These are phyloP conservation scores for Achaetomium macrosporum DNA, from an alignment of 2,329 filamentous ascomycete species.

Conservation along the genomic window DNA sequence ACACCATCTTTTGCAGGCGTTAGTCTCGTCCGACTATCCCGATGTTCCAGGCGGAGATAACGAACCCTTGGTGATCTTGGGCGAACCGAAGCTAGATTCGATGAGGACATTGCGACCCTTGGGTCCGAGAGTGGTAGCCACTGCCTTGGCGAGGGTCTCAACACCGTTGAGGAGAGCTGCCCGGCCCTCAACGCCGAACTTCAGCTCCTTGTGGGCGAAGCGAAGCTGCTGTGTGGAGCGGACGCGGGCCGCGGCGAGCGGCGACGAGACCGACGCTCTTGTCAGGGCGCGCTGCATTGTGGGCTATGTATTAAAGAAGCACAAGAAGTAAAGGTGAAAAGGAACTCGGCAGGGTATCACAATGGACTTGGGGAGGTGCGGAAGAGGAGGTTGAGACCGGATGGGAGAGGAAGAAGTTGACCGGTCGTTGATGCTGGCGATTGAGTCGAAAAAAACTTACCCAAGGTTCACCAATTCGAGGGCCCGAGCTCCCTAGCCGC, in stretches of 20 bases:
- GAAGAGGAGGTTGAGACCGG: conserved; percentile 10
- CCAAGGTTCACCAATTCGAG: conserved; percentile 19
- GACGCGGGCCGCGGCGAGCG: conserved; percentile 57
- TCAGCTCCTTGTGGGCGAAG: conserved; percentile 98
- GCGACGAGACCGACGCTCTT: conserved; percentile 71
- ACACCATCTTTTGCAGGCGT: conserved; percentile 62
- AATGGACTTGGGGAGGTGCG: conserved; percentile 6
- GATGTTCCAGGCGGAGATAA: conserved; percentile 6
- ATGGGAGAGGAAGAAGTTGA: conserved; percentile 18
- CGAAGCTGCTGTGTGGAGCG: conserved; percentile 80
- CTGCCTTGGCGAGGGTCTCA: conserved; percentile 92
- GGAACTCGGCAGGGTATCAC: conserved; percentile 25
- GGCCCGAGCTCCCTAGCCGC: conserved; percentile 25
- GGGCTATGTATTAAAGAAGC: conserved; percentile 26
- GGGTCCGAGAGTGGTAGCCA: conserved; percentile 91
- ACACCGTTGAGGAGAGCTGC: conserved; percentile 87
- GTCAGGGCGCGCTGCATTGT: conserved; percentile 92
- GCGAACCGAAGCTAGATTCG: conserved; percentile 96
- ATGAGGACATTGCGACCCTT: conserved; percentile 99
- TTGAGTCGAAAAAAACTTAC: conserved; percentile 22
- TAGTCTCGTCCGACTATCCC: background rate
- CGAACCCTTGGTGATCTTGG: conserved; percentile 97
- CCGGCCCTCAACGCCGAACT: conserved; percentile 93
- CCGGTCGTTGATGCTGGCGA: conserved; percentile 8
- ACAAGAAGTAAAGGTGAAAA: conserved; percentile 21